phyloP scores from a whole-genome alignment of 2,329 filamentous ascomycete genomes.

The Elsinoe necatrix region DNA sequence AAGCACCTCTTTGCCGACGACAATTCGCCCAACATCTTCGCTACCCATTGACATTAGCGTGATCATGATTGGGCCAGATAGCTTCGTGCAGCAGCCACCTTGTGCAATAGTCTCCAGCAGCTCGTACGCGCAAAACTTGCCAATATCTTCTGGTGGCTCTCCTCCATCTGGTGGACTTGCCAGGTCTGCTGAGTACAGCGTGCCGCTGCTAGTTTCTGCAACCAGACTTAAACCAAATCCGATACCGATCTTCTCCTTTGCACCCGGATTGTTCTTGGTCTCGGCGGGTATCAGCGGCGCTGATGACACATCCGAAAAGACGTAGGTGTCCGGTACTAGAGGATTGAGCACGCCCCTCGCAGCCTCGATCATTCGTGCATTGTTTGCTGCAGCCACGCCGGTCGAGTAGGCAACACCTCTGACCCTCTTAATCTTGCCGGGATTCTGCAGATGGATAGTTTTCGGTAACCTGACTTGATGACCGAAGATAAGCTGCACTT shows the following conservation, averaged over 20 bases:
- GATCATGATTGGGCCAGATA: slow-evolving; percentile 66
- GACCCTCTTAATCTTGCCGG: slow-evolving; percentile 79
- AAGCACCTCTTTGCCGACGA: slow-evolving; percentile 71
- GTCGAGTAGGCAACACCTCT: slow-evolving; percentile 89
- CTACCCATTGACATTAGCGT: slow-evolving; percentile 96
- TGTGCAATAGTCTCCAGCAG: slow-evolving; percentile 72
- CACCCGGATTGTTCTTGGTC: slow-evolving; percentile 54
- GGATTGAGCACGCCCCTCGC: slow-evolving; percentile 80
- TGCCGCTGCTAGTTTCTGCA: slow-evolving; percentile 81
- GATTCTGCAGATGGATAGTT: slow-evolving; percentile 78
- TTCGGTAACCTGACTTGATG: slow-evolving; percentile 90
- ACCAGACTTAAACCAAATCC: slow-evolving; percentile 88
- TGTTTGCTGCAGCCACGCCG: slow-evolving; percentile 86
- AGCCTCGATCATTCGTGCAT: slow-evolving; percentile 87
- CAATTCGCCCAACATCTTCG: slow-evolving; percentile 83
- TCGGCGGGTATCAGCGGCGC: slow-evolving; percentile 57
- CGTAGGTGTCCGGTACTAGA: slow-evolving; percentile 79
- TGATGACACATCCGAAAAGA: slow-evolving; percentile 61
- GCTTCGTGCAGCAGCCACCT: slow-evolving; percentile 70
- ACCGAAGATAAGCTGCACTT: slow-evolving; percentile 89
- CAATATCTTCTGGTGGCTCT: slow-evolving; percentile 80
- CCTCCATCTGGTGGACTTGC: slow-evolving; percentile 67
- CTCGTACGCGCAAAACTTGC: slow-evolving; percentile 79
- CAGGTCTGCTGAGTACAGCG: slow-evolving; percentile 81
- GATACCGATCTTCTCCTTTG: slow-evolving; percentile 59